Base-by-base conservation (phyloP, 257 asterid species). In the Verbena officinalis region DNA sequence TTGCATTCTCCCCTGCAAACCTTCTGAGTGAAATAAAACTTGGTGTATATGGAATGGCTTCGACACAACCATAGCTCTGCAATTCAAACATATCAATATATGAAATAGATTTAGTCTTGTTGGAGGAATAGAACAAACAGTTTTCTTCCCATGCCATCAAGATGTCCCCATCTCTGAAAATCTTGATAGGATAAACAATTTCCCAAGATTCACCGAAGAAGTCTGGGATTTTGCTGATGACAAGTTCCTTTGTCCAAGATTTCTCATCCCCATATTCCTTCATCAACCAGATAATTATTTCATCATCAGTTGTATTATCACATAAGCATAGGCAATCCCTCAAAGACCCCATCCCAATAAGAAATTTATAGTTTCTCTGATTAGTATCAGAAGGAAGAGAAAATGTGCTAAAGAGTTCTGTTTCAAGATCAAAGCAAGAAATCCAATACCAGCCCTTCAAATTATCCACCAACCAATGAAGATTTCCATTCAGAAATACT, bases 211-310 rank as follows among this genome's bases (percentile, higher is more conserved):
- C 66, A 3, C 72, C 58, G 0, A 3, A 40, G 30, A 49, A 14
- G 58, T 62, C 53, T 2, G 69, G 15, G 33, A 44, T 17, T 34
- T 69, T 52, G 44, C 67, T 43, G 12, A 78, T 59, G 6, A 73
- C 79, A 50, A 24, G 51, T 38, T 77, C 64, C 30, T 65, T 73
- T 0, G 2, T 56, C 90, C 90, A 78, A 17, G 77, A 62, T 31
- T 55, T 67, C 69, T 74, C 70, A 0, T 62, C 74, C 51, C 78
- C 80, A 7, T 78, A 78, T 49, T 81, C 78, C 73, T 77, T 78
- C 87, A 84, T 71, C 62, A 61, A 56, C 91, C 88, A 81, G 0
- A 84, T 46, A 13, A 64, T 71, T 33, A 84, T 59, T 31, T 73
- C 72, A 0, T n/a, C 45, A n/a, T 64, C 74, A 14, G 69, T 62